A percentile compares a stretch with the other conserved stretches of the same genome.
Conservation (phyloP, 805 yeast genomes). For the Saccharomycopsis amapae region DNA sequence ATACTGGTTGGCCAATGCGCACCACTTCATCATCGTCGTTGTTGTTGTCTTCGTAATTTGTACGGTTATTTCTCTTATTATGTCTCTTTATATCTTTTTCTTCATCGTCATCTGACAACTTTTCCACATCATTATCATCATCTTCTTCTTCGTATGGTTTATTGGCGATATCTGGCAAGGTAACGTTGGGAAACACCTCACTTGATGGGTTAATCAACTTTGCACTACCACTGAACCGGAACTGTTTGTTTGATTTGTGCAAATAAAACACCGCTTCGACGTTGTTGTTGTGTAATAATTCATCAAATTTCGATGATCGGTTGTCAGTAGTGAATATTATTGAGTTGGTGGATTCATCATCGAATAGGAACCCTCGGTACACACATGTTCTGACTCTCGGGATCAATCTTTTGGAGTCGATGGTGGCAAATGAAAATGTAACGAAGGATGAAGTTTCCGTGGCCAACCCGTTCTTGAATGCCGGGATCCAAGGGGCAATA, state of each 20-base stretch:
- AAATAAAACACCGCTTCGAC: slow-evolving; percentile 79
- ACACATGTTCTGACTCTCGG: slow-evolving; percentile 70
- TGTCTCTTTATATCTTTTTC: background rate
- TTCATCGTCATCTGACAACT: slow-evolving; percentile 18
- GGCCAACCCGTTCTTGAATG: slow-evolving; percentile 34
- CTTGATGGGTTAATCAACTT: slow-evolving; percentile 33
- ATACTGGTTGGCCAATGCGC: slow-evolving; percentile 6
- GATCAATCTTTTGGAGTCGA: slow-evolving; percentile 34
- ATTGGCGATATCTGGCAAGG: slow-evolving; percentile 29
- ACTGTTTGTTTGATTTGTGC: slow-evolving; percentile 54
- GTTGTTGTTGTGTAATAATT: slow-evolving; percentile 42
- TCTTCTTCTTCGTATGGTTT: slow-evolving; percentile 19
- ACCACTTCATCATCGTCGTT: background rate
- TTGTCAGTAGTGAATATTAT: slow-evolving; percentile 65
- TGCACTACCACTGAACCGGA: slow-evolving; percentile 63
- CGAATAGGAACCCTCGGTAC: slow-evolving; percentile 67
- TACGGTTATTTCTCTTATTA: background rate
- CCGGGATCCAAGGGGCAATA: slow-evolving; percentile 76
- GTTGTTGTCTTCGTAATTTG: background rate
- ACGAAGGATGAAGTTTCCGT: slow-evolving; percentile 36
- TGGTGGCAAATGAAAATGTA: slow-evolving; percentile 62
- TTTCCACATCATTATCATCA: slow-evolving; percentile 10
- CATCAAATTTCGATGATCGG: slow-evolving; percentile 56
- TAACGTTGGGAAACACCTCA: slow-evolving; percentile 12
- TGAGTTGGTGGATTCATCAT: slow-evolving; percentile 59